Percentiles rank a stretch among this genome's conserved stretches.
These are phyloP conservation scores for Daldinia sp. DNA, from an alignment of 2,329 filamentous ascomycete genomes.

Conservation along the genomic window DNA sequence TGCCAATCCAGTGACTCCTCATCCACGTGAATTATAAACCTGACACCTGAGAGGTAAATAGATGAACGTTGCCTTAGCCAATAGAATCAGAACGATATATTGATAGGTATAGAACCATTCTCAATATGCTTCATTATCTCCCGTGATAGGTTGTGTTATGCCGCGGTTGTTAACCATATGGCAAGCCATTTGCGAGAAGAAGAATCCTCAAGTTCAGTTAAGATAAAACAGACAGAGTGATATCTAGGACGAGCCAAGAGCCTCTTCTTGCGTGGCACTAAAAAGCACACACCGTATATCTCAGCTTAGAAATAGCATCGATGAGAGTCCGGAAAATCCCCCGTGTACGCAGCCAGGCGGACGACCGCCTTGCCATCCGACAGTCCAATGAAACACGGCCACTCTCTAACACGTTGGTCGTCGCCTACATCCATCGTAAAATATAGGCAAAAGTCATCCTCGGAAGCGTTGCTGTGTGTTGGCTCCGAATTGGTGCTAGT, in stretches of 20 bases:
- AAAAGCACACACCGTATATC: background rate
- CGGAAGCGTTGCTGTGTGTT: background rate
- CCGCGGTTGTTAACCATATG: no score
- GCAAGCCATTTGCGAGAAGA: no score
- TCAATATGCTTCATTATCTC: no score
- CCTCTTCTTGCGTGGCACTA: background rate
- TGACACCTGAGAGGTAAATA: background rate
- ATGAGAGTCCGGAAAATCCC: background rate
- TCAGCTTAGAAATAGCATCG: background rate
- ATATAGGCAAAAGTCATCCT: constrained; percentile 24
- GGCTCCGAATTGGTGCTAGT: background rate
- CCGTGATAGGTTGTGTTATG: no score
- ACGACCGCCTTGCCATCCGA: constrained; percentile 37
- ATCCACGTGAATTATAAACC: background rate
- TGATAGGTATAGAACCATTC: no score
- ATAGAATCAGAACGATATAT: no score
- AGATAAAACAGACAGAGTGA: no score
- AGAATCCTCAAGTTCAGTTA: no score
- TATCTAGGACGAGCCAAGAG: background rate
- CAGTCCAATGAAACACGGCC: constrained; percentile 39
- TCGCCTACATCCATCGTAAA: constrained; percentile 39
- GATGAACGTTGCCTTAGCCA: no score
- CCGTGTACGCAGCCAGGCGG: constrained; percentile 25
- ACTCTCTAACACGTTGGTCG: constrained; percentile 37
- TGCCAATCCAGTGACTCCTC: no score